A percentile compares a stretch with the other conserved stretches of the same genome.
Evolutionary conservation across 306 rosid genomes (phyloP).

Genomic region (Begonia fuchsioides): DNA sequence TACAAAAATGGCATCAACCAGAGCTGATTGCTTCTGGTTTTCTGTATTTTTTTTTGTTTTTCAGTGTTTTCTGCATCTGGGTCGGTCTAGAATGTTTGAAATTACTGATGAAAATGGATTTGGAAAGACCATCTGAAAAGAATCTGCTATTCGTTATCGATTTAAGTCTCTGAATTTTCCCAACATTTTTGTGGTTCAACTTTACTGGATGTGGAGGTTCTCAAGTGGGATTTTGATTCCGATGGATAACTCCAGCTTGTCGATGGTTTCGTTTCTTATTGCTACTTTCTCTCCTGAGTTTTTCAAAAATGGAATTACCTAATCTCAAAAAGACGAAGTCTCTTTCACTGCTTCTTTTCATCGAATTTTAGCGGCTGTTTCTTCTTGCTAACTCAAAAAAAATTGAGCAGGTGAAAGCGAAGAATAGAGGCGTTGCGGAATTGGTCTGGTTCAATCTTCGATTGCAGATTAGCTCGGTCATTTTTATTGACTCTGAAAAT

Average conservation of each 20-base stretch:
- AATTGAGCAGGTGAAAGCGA: too few species aligned
- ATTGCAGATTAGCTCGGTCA: too few species aligned
- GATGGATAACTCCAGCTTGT: not conserved
- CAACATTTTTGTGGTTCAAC: conserved; percentile 3
- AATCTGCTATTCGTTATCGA: conserved; percentile 1
- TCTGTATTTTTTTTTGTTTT: not conserved
- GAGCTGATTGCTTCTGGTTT: conserved; percentile 3
- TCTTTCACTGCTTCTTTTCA: too few species aligned
- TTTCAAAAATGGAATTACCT: too few species aligned
- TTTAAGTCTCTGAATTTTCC: conserved; percentile 4
- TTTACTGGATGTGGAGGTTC: conserved; percentile 9
- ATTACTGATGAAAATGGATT: not conserved
- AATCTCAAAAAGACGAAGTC: too few species aligned
- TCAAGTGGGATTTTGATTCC: conserved; percentile 9
- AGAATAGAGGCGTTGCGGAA: too few species aligned
- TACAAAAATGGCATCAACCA: not conserved
- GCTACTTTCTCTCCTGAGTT: too few species aligned
- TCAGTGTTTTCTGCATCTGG: not conserved
- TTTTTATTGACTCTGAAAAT: too few species aligned
- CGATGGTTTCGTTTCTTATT: conserved; percentile 1
- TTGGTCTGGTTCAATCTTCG: too few species aligned
- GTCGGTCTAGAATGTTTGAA: conserved; percentile 11
- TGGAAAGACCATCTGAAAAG: too few species aligned
- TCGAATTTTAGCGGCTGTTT: too few species aligned
- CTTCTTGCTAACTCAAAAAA: too few species aligned